Conservation (phyloP, 768 basidiomycete genomes). For the Pluteus cervinus region DNA sequence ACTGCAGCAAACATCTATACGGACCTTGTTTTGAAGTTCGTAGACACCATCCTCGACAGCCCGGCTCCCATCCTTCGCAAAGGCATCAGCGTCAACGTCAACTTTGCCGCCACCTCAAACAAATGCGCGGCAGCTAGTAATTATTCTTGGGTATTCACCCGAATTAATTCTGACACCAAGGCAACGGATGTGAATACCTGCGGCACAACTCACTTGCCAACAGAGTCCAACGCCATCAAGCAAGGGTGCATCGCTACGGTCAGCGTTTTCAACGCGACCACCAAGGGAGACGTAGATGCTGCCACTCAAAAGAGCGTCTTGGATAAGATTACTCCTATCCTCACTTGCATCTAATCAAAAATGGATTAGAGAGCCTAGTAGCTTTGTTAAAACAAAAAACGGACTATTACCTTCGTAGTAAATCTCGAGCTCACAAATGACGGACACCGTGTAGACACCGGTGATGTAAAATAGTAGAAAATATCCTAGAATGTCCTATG, state of each 20-base stretch:
- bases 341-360: slow-evolving; percentile 16
- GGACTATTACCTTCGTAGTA: no score
- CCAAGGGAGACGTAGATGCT: slow-evolving; percentile 38
- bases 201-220: slow-evolving; percentile 34
- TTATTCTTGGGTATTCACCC: slow-evolving; percentile 40
- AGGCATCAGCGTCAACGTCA: slow-evolving; percentile 42
- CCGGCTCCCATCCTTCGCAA: slow-evolving; percentile 32
- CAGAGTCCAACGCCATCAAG: slow-evolving; percentile 33
- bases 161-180: slow-evolving; percentile 23
- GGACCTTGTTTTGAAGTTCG: slow-evolving; percentile 33
- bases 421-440: no score
- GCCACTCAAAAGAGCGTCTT: slow-evolving; percentile 33
- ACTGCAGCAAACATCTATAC: slow-evolving; percentile 37
- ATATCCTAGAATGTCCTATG: no score
- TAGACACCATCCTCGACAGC: slow-evolving; percentile 23
- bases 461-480: no score
- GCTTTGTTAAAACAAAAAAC: no score
- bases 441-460: no score
- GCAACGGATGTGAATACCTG: slow-evolving; percentile 39
- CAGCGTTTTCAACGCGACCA: slow-evolving; percentile 37
- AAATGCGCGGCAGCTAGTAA: slow-evolving; percentile 31
- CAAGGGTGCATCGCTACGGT: slow-evolving; percentile 41
- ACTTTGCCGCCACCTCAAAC: slow-evolving; percentile 33
- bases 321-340: slow-evolving; percentile 25
- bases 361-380: no score